Evolutionary conservation across 2,329 filamentous ascomycete species (phyloP), one percentile per base, ranked within the genome.

Genomic region (Helicocarpus griseus): DNA sequence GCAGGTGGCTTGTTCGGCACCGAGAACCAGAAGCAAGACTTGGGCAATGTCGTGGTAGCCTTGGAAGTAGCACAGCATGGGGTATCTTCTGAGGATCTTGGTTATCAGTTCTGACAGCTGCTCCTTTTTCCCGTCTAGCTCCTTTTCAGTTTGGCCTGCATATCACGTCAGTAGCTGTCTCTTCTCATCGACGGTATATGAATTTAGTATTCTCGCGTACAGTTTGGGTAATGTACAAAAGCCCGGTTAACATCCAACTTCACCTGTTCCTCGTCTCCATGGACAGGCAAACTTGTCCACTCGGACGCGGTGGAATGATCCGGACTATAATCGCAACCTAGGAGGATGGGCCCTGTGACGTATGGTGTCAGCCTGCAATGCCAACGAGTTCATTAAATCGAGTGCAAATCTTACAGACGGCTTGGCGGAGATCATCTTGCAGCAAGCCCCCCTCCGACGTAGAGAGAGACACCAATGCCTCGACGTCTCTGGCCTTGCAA

Each of bases 41-140:
- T 98, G 94, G 60, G 88, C 93, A 63, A 98, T 97, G 72, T 98
- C 93, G 69, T 98, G 93, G 67, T 94, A 98, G 65, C 93, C 93
- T 73, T 98, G 93, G 69, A 98, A 98, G 72, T 98, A 98, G 73
- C 83, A 89, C 33, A 98, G 80, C 65, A 85, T 83, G 14, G 90
- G 89, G 61, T 94, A 79, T 31, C 80, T 80, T 49, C 94, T 85
- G 43, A 98, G 79, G 13, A 94, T 82, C 57, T 86, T 79, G 48
- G 81, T 80, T 61, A 98, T 97, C 48, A 98, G 77, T 56, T 81
- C 73, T 6, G 83, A 91, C 1, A 98, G 79, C 62, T 93, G 83
- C 50, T 76, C 66, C 65, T 93, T 96, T 63, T 86, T 85, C 40
- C 68, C 67, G 44, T 81, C 75, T 52, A 94, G 77, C 58, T 91